Conservation (phyloP, 179 eudicot genomes). For the Amaranthus tricolor region DNA sequence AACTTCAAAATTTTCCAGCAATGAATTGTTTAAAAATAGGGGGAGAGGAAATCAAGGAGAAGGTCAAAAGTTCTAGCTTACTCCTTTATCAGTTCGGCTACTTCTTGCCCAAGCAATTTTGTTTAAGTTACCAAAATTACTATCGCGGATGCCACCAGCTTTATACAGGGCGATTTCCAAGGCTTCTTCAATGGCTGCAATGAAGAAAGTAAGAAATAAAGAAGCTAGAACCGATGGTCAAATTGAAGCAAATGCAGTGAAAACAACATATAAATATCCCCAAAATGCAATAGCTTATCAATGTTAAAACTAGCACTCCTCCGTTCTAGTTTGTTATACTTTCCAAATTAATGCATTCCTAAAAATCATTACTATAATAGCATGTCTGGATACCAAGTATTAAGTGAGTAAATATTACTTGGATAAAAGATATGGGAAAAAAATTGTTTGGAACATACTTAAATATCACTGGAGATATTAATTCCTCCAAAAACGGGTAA, state of each 20-base stretch:
- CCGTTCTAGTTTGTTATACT: too few species aligned
- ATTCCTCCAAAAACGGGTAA: too few species aligned
- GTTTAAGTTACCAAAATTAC: constrained; percentile 71
- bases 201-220: constrained; percentile 19
- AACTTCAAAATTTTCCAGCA: not conserved
- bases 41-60: not conserved
- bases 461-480: too few species aligned
- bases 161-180: constrained; percentile 75
- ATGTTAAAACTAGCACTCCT: not conserved
- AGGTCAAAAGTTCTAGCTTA: constrained; percentile 26
- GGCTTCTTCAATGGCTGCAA: constrained; percentile 79
- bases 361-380: too few species aligned
- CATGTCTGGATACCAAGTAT: too few species aligned
- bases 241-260: not conserved
- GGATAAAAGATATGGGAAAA: too few species aligned
- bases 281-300: not conserved
- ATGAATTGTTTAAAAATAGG: not conserved
- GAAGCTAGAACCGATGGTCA: not conserved
- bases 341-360: too few species aligned
- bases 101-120: constrained; percentile 89
- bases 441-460: too few species aligned
- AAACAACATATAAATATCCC: not conserved
- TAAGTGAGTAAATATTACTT: too few species aligned
- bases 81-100: constrained; percentile 95
- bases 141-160: constrained; percentile 82